Percentiles rank a stretch among this genome's conserved stretches.
Evolutionary conservation across 176 grass and related monocot genomes (phyloP).

Genomic region (Thinopyrum elongatum): DNA sequence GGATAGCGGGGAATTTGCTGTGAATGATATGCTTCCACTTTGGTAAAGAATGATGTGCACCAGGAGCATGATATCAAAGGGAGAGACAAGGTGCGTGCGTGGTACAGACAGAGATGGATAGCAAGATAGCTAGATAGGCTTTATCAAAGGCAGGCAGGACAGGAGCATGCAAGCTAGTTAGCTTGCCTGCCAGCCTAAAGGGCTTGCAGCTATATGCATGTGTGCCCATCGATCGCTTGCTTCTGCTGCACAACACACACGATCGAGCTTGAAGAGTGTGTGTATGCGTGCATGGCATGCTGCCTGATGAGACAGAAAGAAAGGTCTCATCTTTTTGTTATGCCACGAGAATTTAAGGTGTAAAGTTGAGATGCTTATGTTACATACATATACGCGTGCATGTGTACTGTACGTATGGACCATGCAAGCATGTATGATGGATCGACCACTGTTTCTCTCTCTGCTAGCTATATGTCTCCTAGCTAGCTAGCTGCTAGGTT

Average conservation of each 20-base stretch:
- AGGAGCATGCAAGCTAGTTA: constrained; percentile 31
- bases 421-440: background rate
- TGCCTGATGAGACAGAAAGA: constrained; percentile 20
- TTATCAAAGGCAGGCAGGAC: constrained; percentile 44
- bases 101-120: too few relatives aligned
- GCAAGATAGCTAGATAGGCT: constrained; percentile 24
- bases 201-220: background rate
- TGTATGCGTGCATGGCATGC: background rate
- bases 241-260: background rate
- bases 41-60: too few relatives aligned
- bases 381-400: background rate
- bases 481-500: background rate
- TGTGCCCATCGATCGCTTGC: background rate
- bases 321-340: constrained; percentile 52
- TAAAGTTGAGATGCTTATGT: constrained; percentile 27
- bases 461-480: background rate
- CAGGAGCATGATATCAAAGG: too few relatives aligned
- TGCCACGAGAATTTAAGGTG: constrained; percentile 25
- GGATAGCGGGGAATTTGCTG: too few relatives aligned
- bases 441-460: background rate
- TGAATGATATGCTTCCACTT: too few relatives aligned
- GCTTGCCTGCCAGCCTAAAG: constrained; percentile 16
- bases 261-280: background rate
- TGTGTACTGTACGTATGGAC: too few relatives aligned
- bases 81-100: too few relatives aligned